Percentiles rank a stretch among this genome's conserved stretches.
These are phyloP conservation scores for Trichoderma breve DNA, from an alignment of 2,329 filamentous ascomycete genomes.

Conservation along the genomic window DNA sequence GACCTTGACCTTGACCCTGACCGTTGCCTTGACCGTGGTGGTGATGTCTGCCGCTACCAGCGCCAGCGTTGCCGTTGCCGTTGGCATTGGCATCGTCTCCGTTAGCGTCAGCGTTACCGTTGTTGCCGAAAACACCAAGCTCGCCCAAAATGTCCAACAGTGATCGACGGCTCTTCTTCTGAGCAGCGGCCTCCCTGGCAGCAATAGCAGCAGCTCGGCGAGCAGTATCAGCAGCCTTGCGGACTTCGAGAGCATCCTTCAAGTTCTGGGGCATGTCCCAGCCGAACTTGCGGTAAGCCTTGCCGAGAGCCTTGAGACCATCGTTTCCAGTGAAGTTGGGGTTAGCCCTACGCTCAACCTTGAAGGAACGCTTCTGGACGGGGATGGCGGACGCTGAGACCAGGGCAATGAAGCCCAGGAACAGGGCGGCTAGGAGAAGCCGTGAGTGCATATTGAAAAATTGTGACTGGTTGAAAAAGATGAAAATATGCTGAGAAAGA, in stretches of 20 bases:
- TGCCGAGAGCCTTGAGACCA: slow-evolving; percentile 61
- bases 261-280: slow-evolving; percentile 48
- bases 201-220: slow-evolving; percentile 3
- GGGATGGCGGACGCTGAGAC: slow-evolving; percentile 44
- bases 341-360: slow-evolving; percentile 57
- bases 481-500: background rate
- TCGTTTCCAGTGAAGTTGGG: slow-evolving; percentile 53
- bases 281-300: slow-evolving; percentile 67
- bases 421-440: slow-evolving; percentile 29
- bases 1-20: background rate
- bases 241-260: slow-evolving; percentile 36
- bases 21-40: slow-evolving; percentile 2
- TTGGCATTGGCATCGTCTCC: slow-evolving; percentile 5
- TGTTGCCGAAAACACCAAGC: background rate
- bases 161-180: background rate
- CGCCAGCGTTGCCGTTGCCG: background rate
- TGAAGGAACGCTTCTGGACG: slow-evolving; percentile 56
- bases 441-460: slow-evolving; percentile 22
- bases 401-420: slow-evolving; percentile 49
- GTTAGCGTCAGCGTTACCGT: slow-evolving; percentile 2
- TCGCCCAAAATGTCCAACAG: background rate
- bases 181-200: background rate
- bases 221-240: slow-evolving; percentile 22
- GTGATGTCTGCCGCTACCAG: background rate
- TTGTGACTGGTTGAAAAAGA: background rate